Conservation (phyloP, 768 basidiomycete genomes). For the Tulasnella sp. region DNA sequence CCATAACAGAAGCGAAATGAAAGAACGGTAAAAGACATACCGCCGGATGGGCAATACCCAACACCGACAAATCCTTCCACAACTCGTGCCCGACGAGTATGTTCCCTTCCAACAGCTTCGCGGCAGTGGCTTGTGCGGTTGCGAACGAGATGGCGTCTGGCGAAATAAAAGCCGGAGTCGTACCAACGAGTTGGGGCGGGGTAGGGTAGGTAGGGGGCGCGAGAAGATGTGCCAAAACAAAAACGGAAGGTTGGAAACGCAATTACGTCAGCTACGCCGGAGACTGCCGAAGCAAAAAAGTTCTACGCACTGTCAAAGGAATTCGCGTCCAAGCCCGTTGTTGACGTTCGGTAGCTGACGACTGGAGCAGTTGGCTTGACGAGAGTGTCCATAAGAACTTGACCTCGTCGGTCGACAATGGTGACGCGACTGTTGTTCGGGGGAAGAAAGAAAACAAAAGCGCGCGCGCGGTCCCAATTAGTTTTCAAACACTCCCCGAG, state of each 20-base stretch:
- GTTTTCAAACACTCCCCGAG: background rate
- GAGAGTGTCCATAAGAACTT: constrained; percentile 17
- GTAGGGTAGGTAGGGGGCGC: background rate
- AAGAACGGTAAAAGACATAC: background rate
- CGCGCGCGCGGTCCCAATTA: background rate
- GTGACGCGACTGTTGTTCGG: constrained; percentile 10
- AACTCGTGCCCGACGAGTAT: constrained; percentile 14
- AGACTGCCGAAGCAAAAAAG: background rate
- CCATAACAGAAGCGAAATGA: background rate
- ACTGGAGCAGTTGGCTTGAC: constrained; percentile 18
- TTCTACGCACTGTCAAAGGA: constrained; percentile 10
- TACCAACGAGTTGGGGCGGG: background rate
- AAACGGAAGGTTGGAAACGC: background rate
- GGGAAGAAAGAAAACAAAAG: background rate
- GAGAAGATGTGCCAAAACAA: background rate
- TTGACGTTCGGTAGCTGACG: constrained; percentile 18
- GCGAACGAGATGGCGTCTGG: constrained; percentile 15
- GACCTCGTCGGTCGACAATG: constrained; percentile 8
- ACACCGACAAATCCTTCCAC: constrained; percentile 17
- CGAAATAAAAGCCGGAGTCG: background rate
- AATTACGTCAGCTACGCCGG: background rate
- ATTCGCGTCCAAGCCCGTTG: constrained; percentile 16
- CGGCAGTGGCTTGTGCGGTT: constrained; percentile 13
- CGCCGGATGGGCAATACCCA: constrained; percentile 19
- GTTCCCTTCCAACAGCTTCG: constrained; percentile 16